A percentile compares a stretch with the other conserved stretches of the same genome.
Conservation (phyloP, 148 eudicot genomes). For the Dianthus caryophyllus region DNA sequence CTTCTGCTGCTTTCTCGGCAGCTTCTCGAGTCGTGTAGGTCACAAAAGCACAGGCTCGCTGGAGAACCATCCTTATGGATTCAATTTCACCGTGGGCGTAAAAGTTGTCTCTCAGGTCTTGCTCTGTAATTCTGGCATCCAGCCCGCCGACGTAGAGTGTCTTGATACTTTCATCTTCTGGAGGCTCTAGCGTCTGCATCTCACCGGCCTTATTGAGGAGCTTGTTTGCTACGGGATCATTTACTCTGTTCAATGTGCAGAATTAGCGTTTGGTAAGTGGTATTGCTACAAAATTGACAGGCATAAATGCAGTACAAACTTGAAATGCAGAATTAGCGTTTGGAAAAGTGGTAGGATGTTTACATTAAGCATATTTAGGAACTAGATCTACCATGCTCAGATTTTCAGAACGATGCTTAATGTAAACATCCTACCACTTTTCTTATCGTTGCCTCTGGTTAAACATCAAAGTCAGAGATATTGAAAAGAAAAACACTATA, state of each 20-base stretch:
- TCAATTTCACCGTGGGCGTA: conserved; percentile 97
- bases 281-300: not conserved
- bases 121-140: conserved; percentile 76
- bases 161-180: conserved; percentile 87
- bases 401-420: too few relatives aligned
- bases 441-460: too few relatives aligned
- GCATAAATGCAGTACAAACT: not conserved
- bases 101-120: conserved; percentile 82
- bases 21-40: conserved; percentile 95
- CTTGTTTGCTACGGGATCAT: conserved; percentile 94
- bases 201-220: conserved; percentile 92
- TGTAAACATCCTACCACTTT: too few relatives aligned
- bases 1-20: conserved; percentile 95
- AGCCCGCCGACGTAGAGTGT: conserved; percentile 94
- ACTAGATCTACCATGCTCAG: not conserved
- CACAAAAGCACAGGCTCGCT: conserved; percentile 88
- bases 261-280: conserved; percentile 5
- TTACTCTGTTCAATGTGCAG: conserved; percentile 49
- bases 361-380: not conserved
- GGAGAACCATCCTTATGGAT: conserved; percentile 76
- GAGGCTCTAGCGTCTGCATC: conserved; percentile 84
- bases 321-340: not conserved
- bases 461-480: not conserved
- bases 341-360: not conserved
- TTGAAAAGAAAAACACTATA: not conserved